phyloP scores from a whole-genome alignment of 2,329 filamentous ascomycete species.

The Colletotrichum melonis region DNA sequence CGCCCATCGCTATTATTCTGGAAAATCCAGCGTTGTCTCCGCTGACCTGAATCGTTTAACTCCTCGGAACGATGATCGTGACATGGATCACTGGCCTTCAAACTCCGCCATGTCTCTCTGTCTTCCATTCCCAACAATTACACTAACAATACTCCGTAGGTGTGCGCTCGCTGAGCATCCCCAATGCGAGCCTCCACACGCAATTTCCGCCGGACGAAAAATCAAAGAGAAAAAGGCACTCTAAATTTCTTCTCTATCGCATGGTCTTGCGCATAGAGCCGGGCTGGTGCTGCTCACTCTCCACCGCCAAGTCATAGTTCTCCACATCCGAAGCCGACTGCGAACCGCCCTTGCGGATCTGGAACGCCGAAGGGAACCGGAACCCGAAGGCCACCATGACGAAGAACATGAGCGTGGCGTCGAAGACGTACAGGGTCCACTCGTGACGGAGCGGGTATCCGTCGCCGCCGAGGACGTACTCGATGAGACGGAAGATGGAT shows the following conservation, averaged over 20 bases:
- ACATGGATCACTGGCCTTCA: neutral
- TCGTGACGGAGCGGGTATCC: conserved; percentile 63
- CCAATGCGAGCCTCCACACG: no score
- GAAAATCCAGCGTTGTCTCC: neutral
- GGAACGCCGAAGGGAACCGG: conserved; percentile 33
- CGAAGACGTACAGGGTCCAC: conserved; percentile 70
- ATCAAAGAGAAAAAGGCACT: neutral
- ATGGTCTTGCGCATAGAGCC: conserved; percentile 18
- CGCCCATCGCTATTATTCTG: neutral
- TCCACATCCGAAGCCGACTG: conserved; percentile 24
- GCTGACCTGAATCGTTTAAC: neutral
- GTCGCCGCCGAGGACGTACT: conserved; percentile 65
- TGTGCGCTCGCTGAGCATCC: no score
- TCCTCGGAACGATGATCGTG: neutral
- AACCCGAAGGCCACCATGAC: conserved; percentile 58
- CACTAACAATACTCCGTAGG: no score
- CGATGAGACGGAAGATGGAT: conserved; percentile 68
- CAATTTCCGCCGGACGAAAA: neutral
- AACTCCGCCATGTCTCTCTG: neutral
- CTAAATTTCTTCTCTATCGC: neutral
- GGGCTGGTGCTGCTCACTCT: neutral
- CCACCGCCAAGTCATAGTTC: conserved; percentile 23
- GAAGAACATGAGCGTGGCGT: conserved; percentile 62
- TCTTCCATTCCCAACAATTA: neutral
- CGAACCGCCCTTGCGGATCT: conserved; percentile 21